phyloP scores from a whole-genome alignment of 441 rosid species.

The Aleurites moluccanus region DNA sequence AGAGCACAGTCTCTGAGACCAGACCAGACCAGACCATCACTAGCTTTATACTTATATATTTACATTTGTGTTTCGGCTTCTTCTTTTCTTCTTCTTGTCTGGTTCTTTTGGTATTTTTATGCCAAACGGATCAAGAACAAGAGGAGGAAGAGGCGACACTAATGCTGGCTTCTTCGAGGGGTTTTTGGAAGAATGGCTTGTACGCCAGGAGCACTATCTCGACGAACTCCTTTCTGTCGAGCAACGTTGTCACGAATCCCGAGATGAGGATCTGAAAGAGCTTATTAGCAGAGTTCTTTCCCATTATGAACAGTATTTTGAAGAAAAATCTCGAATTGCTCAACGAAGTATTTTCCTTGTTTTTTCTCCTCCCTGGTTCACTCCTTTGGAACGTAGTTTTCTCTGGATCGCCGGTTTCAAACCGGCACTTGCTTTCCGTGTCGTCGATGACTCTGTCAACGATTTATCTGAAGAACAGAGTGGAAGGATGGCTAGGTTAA shows the following conservation, averaged over 20 bases:
- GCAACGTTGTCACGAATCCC: slow-evolving; percentile 18
- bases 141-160: neutral
- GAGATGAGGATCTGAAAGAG: slow-evolving; percentile 32
- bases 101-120: neutral
- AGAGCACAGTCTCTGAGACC: neutral
- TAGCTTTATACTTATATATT: too few relatives aligned
- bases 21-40: neutral
- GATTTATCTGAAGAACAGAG: slow-evolving; percentile 42
- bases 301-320: slow-evolving; percentile 48
- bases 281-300: slow-evolving; percentile 37
- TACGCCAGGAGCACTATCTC: slow-evolving; percentile 40
- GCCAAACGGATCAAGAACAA: neutral
- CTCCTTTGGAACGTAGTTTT: slow-evolving; percentile 39
- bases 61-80: neutral
- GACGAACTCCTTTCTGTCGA: slow-evolving; percentile 38
- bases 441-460: slow-evolving; percentile 29
- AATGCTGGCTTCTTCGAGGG: slow-evolving; percentile 21
- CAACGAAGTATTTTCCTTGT: slow-evolving; percentile 34
- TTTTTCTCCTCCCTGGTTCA: slow-evolving; percentile 42
- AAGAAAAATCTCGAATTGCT: slow-evolving; percentile 38
- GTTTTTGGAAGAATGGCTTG: slow-evolving; percentile 46
- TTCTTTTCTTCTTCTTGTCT: neutral
- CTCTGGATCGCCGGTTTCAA: slow-evolving; percentile 56
- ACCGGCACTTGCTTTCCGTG: slow-evolving; percentile 38
- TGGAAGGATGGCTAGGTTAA: slow-evolving; percentile 24